A percentile compares a stretch with the other conserved stretches of the same genome.
Conservation (phyloP, 371 early-diverging fungal species). For the Mucor racemosus region DNA sequence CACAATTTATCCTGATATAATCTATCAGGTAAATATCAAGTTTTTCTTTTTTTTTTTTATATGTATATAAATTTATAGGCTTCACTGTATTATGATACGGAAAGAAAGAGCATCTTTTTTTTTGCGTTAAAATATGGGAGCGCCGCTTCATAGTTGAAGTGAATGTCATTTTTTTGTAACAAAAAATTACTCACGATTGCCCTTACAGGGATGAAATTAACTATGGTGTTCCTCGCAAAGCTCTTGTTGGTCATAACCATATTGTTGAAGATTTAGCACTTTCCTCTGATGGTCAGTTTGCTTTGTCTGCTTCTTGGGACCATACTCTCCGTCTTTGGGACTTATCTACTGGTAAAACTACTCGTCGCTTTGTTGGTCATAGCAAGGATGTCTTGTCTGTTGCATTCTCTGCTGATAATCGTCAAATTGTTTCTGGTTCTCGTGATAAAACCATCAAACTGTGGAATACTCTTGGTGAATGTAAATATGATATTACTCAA, state of each 20-base stretch:
- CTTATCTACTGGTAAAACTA: slow-evolving; percentile 90
- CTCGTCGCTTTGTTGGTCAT: slow-evolving; percentile 97
- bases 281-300: slow-evolving; percentile 97
- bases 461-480: slow-evolving; percentile 99
- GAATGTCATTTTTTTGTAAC: too few species aligned
- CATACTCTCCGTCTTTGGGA: slow-evolving; percentile 99
- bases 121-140: too few species aligned
- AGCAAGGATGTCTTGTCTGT: slow-evolving; percentile 96
- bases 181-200: too few species aligned
- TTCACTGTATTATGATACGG: too few species aligned
- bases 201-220: slow-evolving; percentile 77
- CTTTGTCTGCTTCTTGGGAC: slow-evolving; percentile 98
- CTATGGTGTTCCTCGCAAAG: slow-evolving; percentile 91
- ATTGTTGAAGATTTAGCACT: slow-evolving; percentile 96
- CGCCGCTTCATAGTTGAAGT: too few species aligned
- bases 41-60: too few species aligned
- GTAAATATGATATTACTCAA: slow-evolving; percentile 94
- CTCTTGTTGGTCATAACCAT: slow-evolving; percentile 96
- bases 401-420: slow-evolving; percentile 98
- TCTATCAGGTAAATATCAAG: slow-evolving; percentile 35
- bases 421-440: slow-evolving; percentile 93
- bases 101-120: too few species aligned
- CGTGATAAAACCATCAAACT: slow-evolving; percentile 77
- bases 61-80: too few species aligned
- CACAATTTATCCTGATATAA: too few species aligned